A percentile compares a stretch with the other conserved stretches of the same genome.
phyloP scores from a whole-genome alignment of 2,329 filamentous ascomycete species.

The Cladosporium sp. region DNA sequence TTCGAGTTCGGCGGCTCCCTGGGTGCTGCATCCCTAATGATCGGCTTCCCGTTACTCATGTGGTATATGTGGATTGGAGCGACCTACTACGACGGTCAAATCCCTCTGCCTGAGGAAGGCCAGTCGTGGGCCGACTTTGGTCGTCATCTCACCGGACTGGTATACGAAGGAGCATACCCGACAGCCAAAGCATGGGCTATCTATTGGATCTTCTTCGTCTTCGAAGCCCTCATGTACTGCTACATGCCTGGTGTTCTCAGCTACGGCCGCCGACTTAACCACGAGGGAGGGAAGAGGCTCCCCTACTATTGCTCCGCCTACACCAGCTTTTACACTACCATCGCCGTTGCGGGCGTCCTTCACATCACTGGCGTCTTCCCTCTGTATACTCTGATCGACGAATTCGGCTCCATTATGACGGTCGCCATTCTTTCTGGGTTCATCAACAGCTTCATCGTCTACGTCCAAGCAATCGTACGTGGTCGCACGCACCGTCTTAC shows the following conservation, averaged over 20 bases:
- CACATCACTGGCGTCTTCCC: conserved; percentile 84
- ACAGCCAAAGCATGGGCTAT: conserved; percentile 79
- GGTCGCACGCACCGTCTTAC: conserved; percentile 91
- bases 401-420: conserved; percentile 88
- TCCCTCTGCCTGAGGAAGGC: conserved; percentile 52
- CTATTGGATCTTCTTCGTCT: conserved; percentile 91
- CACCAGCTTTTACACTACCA: conserved; percentile 81
- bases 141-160: conserved; percentile 63
- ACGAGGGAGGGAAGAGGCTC: conserved; percentile 79
- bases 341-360: conserved; percentile 63
- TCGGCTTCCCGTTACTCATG: conserved; percentile 90
- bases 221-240: conserved; percentile 79
- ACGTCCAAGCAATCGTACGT: conserved; percentile 77
- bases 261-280: conserved; percentile 81
- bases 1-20: conserved; percentile 82
- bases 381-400: conserved; percentile 86
- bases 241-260: conserved; percentile 80
- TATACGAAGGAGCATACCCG: conserved; percentile 82
- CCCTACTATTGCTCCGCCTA: conserved; percentile 92
- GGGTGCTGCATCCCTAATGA: conserved; percentile 80
- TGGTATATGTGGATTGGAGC: conserved; percentile 99
- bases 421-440: conserved; percentile 92
- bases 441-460: conserved; percentile 76
- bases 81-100: conserved; percentile 81
- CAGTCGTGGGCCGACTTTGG: conserved; percentile 64